These are phyloP conservation scores for Geotrichum reessii DNA, from an alignment of 1,139 yeast genomes.

Conservation along the genomic window DNA sequence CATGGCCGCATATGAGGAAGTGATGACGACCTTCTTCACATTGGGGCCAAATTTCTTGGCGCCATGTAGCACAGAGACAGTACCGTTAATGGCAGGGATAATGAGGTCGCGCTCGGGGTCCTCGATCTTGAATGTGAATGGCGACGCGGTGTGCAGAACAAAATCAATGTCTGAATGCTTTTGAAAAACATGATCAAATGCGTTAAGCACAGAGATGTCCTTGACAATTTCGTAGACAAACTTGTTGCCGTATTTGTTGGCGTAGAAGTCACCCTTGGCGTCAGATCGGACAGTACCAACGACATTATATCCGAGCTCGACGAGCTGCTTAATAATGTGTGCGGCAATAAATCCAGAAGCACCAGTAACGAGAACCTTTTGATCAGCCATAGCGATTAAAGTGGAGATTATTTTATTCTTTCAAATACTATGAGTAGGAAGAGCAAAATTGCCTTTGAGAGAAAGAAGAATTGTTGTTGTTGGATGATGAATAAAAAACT, in stretches of 20 bases:
- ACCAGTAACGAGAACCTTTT: constrained; percentile 47
- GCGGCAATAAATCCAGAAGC: constrained; percentile 57
- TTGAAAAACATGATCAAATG: constrained; percentile 37
- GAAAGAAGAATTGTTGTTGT: no score
- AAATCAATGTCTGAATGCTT: constrained; percentile 38
- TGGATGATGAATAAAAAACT: no score
- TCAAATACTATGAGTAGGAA: background rate
- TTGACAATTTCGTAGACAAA: constrained; percentile 41
- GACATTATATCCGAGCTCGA: constrained; percentile 42
- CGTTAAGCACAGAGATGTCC: constrained; percentile 35
- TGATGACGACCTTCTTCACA: constrained; percentile 10
- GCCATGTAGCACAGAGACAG: constrained; percentile 3
- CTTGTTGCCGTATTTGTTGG: constrained; percentile 24
- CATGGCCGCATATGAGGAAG: constrained; percentile 12
- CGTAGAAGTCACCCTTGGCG: constrained; percentile 44
- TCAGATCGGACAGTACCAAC: constrained; percentile 55
- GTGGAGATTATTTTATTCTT: no score
- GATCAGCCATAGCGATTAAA: background rate
- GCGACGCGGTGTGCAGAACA: constrained; percentile 44
- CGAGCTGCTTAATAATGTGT: constrained; percentile 38
- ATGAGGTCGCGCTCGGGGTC: constrained; percentile 18
- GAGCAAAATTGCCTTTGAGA: background rate
- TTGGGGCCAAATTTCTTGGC: constrained; percentile 19
- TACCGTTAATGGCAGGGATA: constrained; percentile 14
- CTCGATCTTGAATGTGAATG: constrained; percentile 33